Evolutionary conservation across 768 basidiomycete genomes (phyloP), one percentile per base, ranked within the genome.

Genomic region (Russula lepida): DNA sequence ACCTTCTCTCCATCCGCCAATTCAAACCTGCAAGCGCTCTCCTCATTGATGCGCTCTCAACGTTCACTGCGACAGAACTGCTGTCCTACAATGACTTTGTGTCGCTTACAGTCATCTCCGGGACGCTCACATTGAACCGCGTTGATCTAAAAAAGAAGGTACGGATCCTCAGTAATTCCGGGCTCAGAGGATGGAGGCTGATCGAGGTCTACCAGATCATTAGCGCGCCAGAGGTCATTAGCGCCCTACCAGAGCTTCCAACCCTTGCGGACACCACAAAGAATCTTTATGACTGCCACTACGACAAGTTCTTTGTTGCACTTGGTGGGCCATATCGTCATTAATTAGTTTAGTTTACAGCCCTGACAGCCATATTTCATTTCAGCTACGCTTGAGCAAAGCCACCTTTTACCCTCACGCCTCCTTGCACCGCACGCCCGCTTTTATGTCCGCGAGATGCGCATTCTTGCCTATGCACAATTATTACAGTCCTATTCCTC

Each of bases 81-180:
- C 75, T 98, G 56, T 76, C 83, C 0, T 97, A 95, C 70, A 89
- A 92, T 63, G 89, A 94, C 62, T 95, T 97, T 69, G 92, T 98
- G 46, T 82, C 84, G 0, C 77, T 95, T 27, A 86, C 89, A 8
- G 86, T 98, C 35, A 81, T 98, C 48, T 78, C 85, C n/a, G 84
- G 85, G 58, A 81, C 86, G 7, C 76, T 98, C 11, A 82, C 84
- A 0, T 78, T 95, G 63, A 84, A 83, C 56, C 76, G 95, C 37
- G 88, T 89, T 17, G 94, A 95, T 59, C 74, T 98, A 58, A 95
- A 95, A 80, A 92, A 92, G 74, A 92, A 91, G 82, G 93, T 89
- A 56, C 2, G 46, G 12, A n/a, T n/a, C 3, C 9, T 28, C 13
- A 4, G 8, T 3, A 23, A 17, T 27, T 30, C 4, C 23, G 19